Evolutionary conservation across 1,284 basidiomycete species (phyloP), one percentile per base, ranked within the genome.

Genomic region (Ganoderma lucidum): DNA sequence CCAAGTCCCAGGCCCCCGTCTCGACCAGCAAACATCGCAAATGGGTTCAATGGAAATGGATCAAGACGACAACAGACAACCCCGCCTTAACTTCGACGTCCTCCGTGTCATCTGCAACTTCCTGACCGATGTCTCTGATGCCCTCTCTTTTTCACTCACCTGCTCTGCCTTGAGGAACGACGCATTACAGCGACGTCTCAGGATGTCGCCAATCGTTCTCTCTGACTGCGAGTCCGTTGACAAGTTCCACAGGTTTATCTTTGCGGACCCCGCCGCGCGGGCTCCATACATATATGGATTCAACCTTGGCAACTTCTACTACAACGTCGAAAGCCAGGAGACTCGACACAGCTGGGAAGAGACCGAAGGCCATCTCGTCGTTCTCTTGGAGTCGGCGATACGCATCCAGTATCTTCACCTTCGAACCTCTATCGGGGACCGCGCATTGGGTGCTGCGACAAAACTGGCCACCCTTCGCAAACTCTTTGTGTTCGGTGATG

Each of bases 51-150:
- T 30, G 23, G 28, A 53, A 23, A 4, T 15, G 15, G 30, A 32
- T 17, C 12, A 32, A 28, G 28, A 17, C 30, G 12, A 5, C 5
- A 4, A 19, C 15, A 30, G 15, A 3, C 35, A 37, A 39, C 56
- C 56, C 9, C 56, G 56, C 5, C 35, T 59, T 17, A 59, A 59
- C 56, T 59, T 59, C 19, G 56, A 59, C n/a, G 56, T 59, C 10
- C 56, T 59, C 35, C 56, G 6, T 14, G 3, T 39, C 3, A 9
- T 59, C 56, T 59, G 56, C 35, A 59, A 23, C 32, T 59, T 15
- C 56, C 56, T 59, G 19, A 59, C 56, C 17, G 56, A 59, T 6
- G 56, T 59, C 56, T 59, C 56, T 17, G 56, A 39, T 23, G 37
- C 32, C 6, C 35, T 59, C 35, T 37, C 56, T 10, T 59, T 59